These are phyloP conservation scores for Colletotrichum lupini DNA, from an alignment of 2,329 filamentous ascomycete species.

Conservation along the genomic window DNA sequence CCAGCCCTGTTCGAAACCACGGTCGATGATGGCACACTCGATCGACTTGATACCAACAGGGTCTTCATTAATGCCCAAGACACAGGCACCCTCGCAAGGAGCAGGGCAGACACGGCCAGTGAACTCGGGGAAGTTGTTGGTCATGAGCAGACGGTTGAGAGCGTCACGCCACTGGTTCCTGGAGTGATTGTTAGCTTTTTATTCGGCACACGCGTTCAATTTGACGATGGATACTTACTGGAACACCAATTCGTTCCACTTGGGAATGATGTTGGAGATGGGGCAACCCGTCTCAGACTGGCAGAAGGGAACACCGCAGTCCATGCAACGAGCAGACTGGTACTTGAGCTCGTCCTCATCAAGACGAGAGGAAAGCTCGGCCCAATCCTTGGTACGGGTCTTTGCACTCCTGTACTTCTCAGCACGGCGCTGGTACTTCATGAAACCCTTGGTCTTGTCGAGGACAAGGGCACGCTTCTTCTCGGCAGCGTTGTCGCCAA, in stretches of 20 bases:
- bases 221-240: constrained; percentile 42
- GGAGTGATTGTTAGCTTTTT: no score
- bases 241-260: constrained; percentile 90
- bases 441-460: constrained; percentile 98
- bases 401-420: constrained; percentile 93
- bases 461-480: constrained; percentile 92
- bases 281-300: constrained; percentile 96
- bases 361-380: constrained; percentile 86
- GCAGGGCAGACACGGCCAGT: constrained; percentile 97
- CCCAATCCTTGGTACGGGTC: constrained; percentile 91
- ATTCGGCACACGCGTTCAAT: no score
- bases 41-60: constrained; percentile 99
- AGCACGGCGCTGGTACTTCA: constrained; percentile 92
- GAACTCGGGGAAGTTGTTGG: constrained; percentile 98
- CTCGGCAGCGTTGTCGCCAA: constrained; percentile 85
- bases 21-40: constrained; percentile 97
- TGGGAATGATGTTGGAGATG: constrained; percentile 97
- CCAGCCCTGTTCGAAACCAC: constrained; percentile 98
- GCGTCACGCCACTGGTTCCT: constrained; percentile 86
- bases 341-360: constrained; percentile 97
- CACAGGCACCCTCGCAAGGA: constrained; percentile 95
- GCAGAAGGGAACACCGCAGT: constrained; percentile 98
- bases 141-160: constrained; percentile 90
- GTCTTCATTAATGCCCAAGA: constrained; percentile 95
- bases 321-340: constrained; percentile 97